phyloP scores from a whole-genome alignment of 2,329 filamentous ascomycete species.

The Albifimbria verrucaria region DNA sequence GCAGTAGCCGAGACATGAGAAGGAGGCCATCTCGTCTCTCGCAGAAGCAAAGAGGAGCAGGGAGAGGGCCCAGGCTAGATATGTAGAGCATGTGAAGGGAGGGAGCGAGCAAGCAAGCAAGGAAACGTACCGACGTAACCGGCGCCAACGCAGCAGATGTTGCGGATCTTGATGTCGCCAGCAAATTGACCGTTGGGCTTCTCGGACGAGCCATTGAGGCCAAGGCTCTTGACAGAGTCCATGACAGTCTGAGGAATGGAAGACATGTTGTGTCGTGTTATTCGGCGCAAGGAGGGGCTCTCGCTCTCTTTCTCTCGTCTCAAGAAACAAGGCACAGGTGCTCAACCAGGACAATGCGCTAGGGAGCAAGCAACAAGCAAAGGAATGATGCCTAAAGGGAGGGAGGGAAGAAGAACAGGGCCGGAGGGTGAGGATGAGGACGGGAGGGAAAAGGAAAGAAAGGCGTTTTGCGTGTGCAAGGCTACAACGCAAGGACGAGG shows the following conservation, averaged over 20 bases:
- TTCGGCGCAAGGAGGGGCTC: neutral
- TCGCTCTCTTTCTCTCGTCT: too few relatives aligned
- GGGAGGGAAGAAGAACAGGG: too few relatives aligned
- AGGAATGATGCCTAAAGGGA: too few relatives aligned
- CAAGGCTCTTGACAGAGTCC: constrained; percentile 26
- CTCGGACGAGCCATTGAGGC: constrained; percentile 28
- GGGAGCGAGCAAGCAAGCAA: neutral
- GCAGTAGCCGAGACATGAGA: neutral
- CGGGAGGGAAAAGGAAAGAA: too few relatives aligned
- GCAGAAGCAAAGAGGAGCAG: neutral
- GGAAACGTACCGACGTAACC: constrained; percentile 68
- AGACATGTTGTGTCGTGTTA: constrained; percentile 19
- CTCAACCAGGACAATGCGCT: too few relatives aligned
- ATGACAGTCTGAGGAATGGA: constrained; percentile 17
- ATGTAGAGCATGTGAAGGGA: neutral
- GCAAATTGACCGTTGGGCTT: constrained; percentile 24
- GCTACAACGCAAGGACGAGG: too few relatives aligned
- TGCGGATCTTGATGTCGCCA: constrained; percentile 39
- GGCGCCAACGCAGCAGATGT: constrained; percentile 71
- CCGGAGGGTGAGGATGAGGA: too few relatives aligned
- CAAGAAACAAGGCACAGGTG: too few relatives aligned
- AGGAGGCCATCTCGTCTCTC: too few relatives aligned
- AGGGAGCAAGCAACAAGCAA: too few relatives aligned
- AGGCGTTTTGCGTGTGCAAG: too few relatives aligned
- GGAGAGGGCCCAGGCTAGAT: neutral